Conservation (phyloP, 345 rosid genomes). For the Murraya koenigii region DNA sequence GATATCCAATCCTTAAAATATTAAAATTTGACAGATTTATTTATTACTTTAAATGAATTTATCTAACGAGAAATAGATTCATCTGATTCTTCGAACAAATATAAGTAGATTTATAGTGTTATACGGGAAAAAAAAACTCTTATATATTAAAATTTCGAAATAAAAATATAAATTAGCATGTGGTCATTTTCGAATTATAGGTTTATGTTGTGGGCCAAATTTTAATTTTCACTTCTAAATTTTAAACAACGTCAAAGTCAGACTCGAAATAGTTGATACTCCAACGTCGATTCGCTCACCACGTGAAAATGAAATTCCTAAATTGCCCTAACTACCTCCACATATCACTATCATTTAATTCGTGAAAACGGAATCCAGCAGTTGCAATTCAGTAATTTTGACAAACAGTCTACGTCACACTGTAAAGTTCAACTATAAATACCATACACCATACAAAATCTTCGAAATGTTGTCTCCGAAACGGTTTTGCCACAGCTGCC, state of each 20-base stretch:
- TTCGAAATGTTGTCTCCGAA: neutral
- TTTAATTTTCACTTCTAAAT: neutral
- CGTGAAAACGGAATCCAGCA: neutral
- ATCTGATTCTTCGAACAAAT: too few relatives aligned
- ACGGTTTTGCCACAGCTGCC: neutral
- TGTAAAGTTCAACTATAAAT: neutral
- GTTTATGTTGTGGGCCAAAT: neutral
- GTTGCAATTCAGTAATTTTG: neutral
- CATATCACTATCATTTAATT: neutral
- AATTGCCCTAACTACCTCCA: neutral
- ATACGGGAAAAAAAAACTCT: too few relatives aligned
- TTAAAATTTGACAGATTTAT: too few relatives aligned
- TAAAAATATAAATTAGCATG: too few relatives aligned
- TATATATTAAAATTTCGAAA: too few relatives aligned
- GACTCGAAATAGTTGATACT: too few relatives aligned
- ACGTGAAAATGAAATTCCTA: neutral
- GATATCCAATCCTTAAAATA: too few relatives aligned
- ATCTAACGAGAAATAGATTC: too few relatives aligned
- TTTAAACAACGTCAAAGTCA: too few relatives aligned
- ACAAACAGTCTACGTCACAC: neutral
- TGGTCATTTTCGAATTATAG: neutral
- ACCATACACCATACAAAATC: neutral
- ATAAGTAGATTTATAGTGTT: too few relatives aligned
- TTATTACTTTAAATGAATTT: too few relatives aligned
- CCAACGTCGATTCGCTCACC: neutral